Base-by-base conservation (phyloP, 768 basidiomycete species). In the Exidia glandulosa region DNA sequence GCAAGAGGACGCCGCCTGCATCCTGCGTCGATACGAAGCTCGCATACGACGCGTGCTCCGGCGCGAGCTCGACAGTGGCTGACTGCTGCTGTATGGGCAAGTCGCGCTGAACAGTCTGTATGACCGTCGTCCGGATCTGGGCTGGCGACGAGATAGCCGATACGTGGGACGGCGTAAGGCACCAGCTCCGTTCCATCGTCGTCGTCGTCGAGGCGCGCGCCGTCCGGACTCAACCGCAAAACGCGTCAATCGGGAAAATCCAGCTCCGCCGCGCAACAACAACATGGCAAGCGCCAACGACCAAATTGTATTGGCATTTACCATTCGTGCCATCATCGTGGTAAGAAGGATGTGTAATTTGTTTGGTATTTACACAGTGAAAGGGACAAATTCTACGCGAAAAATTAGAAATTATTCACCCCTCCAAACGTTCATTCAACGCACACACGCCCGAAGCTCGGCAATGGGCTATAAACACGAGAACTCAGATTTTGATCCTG, bases 1-100 rank as follows among this genome's bases (percentile, higher is more conserved):
- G 86, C 54, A 86, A 71, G 57, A 92, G 79, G 58, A 93, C 77
- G 56, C 85, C 79, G 16, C 87, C 87, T 2, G 84, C 81, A 36
- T 71, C 67, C 14, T 76, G 73, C 3, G 84, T 77, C 63, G 84
- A 77, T 60, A 87, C 75, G 57, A 84, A 64, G 23, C 79, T 77
- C 32, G 86, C 78, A 68, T 78, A 80, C 13, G 80, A 79, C 52
- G 91, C 90, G 76, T 94, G 91, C 70, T 91, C 88, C 12, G 77
- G 71, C 50, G 82, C 83, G 7, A 79, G 73, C 67, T 76, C 75
- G 12, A 61, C 68, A 37, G 72, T 72, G 4, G 70, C 70, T 1
- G 73, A 68, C n/a, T 72, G 66, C 32, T 77, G 65, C 23, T 80
- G 76, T 33, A 83, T 67, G 41, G 82, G 79, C 3, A 77, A 64